Percentiles rank a stretch among this genome's conserved stretches.
Conservation (phyloP, 192 early-diverging fungal species). For the Backusella parvicylindrica region DNA sequence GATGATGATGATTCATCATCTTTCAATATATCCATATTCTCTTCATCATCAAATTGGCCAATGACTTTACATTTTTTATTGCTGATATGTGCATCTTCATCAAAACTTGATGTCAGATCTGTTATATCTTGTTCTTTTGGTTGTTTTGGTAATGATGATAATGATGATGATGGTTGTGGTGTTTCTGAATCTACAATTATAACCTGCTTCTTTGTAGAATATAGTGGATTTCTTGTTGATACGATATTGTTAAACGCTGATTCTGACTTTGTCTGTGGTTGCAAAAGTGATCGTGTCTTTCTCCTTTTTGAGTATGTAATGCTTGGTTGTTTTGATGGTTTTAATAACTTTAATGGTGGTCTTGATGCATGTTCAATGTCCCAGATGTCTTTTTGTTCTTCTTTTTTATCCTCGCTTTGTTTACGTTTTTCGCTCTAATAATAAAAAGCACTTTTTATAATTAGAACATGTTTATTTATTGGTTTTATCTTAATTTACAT, state of each 20-base stretch:
- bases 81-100: background rate
- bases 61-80: background rate
- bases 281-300: background rate
- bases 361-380: background rate
- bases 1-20: background rate
- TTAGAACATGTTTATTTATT: background rate
- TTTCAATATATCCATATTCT: background rate
- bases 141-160: background rate
- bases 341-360: background rate
- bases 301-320: background rate
- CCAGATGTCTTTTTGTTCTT: background rate
- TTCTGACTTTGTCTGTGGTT: background rate
- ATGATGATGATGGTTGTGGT: background rate
- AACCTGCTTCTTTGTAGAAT: background rate
- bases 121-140: background rate
- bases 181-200: background rate
- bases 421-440: background rate
- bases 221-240: background rate
- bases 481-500: background rate
- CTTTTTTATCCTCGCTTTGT: background rate
- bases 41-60: background rate
- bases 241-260: background rate
- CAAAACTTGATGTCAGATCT: background rate
- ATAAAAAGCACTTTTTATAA: background rate
- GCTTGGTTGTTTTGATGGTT: background rate